These are phyloP conservation scores for Fragaria iinumae DNA, from an alignment of 306 rosid genomes.

Conservation along the genomic window DNA sequence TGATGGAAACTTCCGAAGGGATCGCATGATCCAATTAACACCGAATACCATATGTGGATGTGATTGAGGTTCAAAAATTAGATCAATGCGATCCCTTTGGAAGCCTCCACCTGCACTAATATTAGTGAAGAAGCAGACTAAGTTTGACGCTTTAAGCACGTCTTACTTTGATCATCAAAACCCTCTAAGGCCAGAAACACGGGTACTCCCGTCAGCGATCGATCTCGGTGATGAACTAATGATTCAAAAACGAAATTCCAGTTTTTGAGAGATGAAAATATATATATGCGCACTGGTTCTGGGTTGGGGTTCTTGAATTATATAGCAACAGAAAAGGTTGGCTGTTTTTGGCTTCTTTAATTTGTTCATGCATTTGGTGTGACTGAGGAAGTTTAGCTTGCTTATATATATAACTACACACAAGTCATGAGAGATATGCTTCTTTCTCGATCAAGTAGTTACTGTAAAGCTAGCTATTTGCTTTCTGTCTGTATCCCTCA, in stretches of 20 bases:
- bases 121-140: background rate
- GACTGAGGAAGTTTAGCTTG: constrained; percentile 20
- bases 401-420: background rate
- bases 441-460: constrained; percentile 9
- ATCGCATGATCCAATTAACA: constrained; percentile 62
- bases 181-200: background rate
- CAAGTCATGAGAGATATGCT: background rate
- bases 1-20: constrained; percentile 66
- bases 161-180: background rate
- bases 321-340: constrained; percentile 23
- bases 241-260: background rate
- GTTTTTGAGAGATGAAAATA: background rate
- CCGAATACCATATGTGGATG: background rate
- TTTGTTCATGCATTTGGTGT: constrained; percentile 42
- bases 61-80: constrained; percentile 8
- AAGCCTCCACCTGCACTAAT: constrained; percentile 63
- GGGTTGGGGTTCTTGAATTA: constrained; percentile 33
- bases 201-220: background rate
- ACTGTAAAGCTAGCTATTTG: background rate
- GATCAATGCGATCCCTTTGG: constrained; percentile 99
- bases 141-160: background rate
- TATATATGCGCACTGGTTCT: constrained; percentile 4
- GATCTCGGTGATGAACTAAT: background rate
- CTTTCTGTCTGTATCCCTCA: background rate
- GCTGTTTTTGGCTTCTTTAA: constrained; percentile 17